phyloP scores from a whole-genome alignment of 2,329 filamentous ascomycete genomes.

The Penicillium fuscoglaucum region DNA sequence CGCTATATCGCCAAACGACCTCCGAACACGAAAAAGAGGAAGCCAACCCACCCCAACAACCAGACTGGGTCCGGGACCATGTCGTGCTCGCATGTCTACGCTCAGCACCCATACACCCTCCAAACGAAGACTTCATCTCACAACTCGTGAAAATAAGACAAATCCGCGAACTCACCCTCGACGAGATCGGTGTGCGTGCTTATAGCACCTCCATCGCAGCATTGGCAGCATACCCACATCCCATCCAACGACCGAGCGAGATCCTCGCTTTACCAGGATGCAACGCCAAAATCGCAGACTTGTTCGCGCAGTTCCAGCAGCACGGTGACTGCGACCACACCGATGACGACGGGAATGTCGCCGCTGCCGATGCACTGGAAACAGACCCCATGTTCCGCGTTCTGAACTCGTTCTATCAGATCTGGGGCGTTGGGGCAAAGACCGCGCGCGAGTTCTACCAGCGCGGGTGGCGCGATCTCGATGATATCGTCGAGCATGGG shows the following conservation, averaged over 20 bases:
- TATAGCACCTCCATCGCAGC: conserved; percentile 86
- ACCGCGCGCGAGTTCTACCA: conserved; percentile 76
- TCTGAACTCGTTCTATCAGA: conserved; percentile 72
- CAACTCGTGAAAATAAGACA: conserved; percentile 73
- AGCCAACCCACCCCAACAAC: conserved; percentile 61
- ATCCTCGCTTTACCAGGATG: conserved; percentile 70
- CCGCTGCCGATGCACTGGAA: conserved; percentile 65
- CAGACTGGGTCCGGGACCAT: conserved; percentile 66
- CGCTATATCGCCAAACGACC: conserved; percentile 68
- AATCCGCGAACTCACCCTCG: conserved; percentile 68
- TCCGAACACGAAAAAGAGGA: conserved; percentile 78
- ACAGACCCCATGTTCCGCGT: conserved; percentile 64
- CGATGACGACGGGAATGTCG: conserved; percentile 56
- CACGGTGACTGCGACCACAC: conserved; percentile 20
- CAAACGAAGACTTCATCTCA: conserved; percentile 73
- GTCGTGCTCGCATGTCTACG: conserved; percentile 78
- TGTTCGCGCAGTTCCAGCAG: conserved; percentile 74
- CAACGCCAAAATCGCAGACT: conserved; percentile 71
- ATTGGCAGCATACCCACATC: conserved; percentile 75
- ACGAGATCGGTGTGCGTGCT: conserved; percentile 77
- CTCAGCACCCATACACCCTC: conserved; percentile 65
- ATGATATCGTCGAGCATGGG: conserved; percentile 80
- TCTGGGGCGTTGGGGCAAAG: conserved; percentile 87
- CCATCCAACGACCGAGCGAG: conserved; percentile 48
- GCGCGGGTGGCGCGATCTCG: conserved; percentile 75